phyloP scores from a whole-genome alignment of 2,329 filamentous ascomycete genomes.

The Purpureocillium takamizusanense region DNA sequence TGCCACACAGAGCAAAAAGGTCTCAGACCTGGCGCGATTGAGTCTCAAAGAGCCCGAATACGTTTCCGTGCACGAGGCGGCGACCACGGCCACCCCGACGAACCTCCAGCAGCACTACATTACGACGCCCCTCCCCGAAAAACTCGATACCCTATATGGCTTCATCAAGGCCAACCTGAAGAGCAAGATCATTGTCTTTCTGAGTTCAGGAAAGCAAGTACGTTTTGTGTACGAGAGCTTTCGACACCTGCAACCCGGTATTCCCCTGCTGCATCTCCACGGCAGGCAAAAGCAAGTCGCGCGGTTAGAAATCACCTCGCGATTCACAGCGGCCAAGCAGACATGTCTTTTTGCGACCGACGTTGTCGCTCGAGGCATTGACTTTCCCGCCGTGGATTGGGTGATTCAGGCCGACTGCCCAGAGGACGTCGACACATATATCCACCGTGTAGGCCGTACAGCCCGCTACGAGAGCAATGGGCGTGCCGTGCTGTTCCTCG shows the following conservation, averaged over 20 bases:
- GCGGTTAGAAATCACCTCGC: constrained; percentile 75
- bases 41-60: constrained; percentile 90
- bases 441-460: constrained; percentile 89
- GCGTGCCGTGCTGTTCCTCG: constrained; percentile 80
- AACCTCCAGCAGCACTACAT: constrained; percentile 88
- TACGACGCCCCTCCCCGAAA: constrained; percentile 74
- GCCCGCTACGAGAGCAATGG: constrained; percentile 88
- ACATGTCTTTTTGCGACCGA: constrained; percentile 93
- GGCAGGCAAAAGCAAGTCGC: constrained; percentile 89
- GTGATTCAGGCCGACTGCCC: constrained; percentile 98
- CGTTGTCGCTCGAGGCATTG: constrained; percentile 85
- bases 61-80: constrained; percentile 82
- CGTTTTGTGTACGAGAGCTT: constrained; percentile 93
- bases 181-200: constrained; percentile 88
- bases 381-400: constrained; percentile 96
- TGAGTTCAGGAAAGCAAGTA: constrained; percentile 93
- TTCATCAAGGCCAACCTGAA: constrained; percentile 90
- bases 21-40: constrained; percentile 82
- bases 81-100: constrained; percentile 69
- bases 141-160: constrained; percentile 84
- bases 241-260: constrained; percentile 86
- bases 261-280: constrained; percentile 85
- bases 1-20: constrained; percentile 89
- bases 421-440: constrained; percentile 95
- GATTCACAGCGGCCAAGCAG: constrained; percentile 72